phyloP scores from a whole-genome alignment of 208 protist genomes.

The Leishmania arabica region DNA sequence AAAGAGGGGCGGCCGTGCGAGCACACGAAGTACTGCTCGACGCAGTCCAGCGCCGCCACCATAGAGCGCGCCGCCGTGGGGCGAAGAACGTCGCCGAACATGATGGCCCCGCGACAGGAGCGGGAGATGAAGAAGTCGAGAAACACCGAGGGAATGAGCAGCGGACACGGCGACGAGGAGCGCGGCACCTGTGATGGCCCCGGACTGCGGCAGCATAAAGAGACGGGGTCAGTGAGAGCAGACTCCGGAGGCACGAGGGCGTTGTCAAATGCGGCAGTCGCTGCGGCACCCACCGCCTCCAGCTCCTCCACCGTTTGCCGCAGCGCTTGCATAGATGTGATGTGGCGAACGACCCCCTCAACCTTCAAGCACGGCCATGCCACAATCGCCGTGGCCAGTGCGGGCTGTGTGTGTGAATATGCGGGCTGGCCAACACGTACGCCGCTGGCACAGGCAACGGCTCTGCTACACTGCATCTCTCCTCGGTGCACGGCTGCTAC shows the following conservation, averaged over 20 bases:
- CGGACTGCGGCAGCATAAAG: not conserved
- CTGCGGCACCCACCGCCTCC: conserved; percentile 19
- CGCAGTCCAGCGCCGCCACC: conserved; percentile 31
- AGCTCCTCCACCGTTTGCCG: conserved; percentile 64
- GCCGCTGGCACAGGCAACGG: not conserved
- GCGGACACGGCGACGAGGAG: not conserved
- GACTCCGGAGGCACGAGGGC: not conserved
- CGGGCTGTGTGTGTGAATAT: not conserved
- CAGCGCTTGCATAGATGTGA: conserved; percentile 44
- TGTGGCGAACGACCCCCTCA: conserved; percentile 43
- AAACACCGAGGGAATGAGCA: conserved; percentile 55
- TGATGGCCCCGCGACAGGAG: conserved; percentile 80
- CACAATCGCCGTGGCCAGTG: conserved; percentile 20
- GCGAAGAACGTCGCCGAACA: conserved; percentile 69
- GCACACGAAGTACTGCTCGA: conserved; percentile 68
- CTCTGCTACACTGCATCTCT: not conserved
- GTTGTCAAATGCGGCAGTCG: not conserved
- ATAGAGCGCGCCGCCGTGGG: conserved; percentile 23
- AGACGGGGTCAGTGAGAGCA: not conserved
- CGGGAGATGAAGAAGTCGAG: conserved; percentile 73
- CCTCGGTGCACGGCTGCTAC: not conserved
- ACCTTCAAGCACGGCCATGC: conserved; percentile 59
- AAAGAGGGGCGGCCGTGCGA: conserved; percentile 76
- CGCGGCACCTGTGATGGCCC: not conserved
- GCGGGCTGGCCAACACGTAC: not conserved